phyloP scores from a whole-genome alignment of 331 rosid genomes.

The Quercus tomentella region DNA sequence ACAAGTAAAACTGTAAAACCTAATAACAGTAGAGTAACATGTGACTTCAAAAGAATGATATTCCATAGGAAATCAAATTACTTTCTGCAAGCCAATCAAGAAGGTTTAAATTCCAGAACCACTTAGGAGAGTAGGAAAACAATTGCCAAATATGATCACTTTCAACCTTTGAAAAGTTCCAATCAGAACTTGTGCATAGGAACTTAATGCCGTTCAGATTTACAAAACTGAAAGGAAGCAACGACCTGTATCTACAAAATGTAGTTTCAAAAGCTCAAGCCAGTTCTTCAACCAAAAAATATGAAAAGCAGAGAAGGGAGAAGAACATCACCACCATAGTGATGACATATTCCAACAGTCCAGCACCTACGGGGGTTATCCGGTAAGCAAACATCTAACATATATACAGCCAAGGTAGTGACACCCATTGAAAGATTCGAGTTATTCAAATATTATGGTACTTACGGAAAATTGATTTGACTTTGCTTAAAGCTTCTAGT shows the following conservation, averaged over 20 bases:
- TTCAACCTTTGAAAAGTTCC: not conserved
- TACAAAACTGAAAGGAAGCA: not conserved
- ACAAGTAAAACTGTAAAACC: no score
- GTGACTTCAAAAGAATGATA: not conserved
- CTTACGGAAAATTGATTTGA: not conserved
- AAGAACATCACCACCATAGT: not conserved
- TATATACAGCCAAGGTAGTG: conserved; percentile 38
- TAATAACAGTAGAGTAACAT: no score
- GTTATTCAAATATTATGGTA: not conserved
- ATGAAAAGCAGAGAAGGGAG: not conserved
- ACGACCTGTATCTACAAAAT: not conserved
- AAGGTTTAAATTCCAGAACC: not conserved
- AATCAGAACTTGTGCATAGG: not conserved
- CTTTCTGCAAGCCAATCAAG: not conserved
- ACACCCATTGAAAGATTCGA: conserved; percentile 3
- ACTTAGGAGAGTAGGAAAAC: not conserved
- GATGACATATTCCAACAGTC: not conserved
- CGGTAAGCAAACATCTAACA: conserved; percentile 12
- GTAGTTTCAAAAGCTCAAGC: not conserved
- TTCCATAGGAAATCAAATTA: not conserved
- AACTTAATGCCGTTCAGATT: not conserved
- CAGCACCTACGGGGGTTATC: conserved; percentile 4
- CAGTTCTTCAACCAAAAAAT: not conserved
- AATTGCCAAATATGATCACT: not conserved
- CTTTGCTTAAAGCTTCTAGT: not conserved